These are phyloP conservation scores for Scenedesmus sp. DNA, from an alignment of 163 green algal species.

Conservation along the genomic window DNA sequence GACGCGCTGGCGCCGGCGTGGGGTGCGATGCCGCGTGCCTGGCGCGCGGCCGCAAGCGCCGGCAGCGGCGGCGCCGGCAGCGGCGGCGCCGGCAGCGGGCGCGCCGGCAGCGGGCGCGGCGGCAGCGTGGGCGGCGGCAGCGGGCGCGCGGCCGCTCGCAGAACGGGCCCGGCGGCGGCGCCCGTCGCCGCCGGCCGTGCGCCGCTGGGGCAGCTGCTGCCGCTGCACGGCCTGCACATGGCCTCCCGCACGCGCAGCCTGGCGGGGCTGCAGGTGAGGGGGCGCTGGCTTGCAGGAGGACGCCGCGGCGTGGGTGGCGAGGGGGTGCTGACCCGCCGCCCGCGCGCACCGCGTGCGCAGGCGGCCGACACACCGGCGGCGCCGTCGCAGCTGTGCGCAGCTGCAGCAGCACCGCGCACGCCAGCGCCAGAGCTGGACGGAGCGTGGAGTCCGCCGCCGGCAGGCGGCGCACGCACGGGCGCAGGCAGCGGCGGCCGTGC, in stretches of 20 bases:
- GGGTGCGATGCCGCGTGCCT: conserved; percentile 19
- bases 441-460: neutral
- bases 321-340: too few relatives aligned
- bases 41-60: neutral
- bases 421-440: too few relatives aligned
- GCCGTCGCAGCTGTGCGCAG: too few relatives aligned
- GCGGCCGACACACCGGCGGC: too few relatives aligned
- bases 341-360: too few relatives aligned
- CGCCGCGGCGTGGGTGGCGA: too few relatives aligned
- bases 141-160: neutral
- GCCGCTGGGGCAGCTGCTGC: conserved; percentile 23
- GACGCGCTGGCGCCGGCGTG: conserved; percentile 2
- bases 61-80: conserved; percentile 5
- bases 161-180: too few relatives aligned
- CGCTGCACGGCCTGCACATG: conserved; percentile 34
- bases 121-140: neutral
- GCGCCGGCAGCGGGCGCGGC: neutral
- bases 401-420: too few relatives aligned
- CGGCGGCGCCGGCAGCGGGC: neutral
- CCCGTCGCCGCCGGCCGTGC: too few relatives aligned
- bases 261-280: conserved; percentile 7
- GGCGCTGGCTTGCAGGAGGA: too few relatives aligned
- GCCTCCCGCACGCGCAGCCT: conserved; percentile 29
- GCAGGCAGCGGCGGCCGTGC: too few relatives aligned
- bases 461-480: neutral